Conservation (phyloP, 495 filamentous ascomycete genomes). For the Talaromyces liani region DNA sequence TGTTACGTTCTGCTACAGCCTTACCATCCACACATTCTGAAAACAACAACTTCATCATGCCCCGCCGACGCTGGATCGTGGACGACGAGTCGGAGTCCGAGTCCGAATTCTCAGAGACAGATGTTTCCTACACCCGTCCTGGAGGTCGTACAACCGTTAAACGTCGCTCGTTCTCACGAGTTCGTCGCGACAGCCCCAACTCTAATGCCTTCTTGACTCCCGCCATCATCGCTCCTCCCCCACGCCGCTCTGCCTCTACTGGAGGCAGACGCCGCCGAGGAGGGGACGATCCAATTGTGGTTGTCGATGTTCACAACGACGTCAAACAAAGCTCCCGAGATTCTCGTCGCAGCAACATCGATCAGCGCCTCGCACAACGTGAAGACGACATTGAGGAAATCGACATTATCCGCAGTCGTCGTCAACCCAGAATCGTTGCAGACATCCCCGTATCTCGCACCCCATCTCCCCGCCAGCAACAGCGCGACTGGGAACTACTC, state of each 20-base stretch:
- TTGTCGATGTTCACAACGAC: constrained; percentile 30
- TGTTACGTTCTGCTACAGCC: not conserved
- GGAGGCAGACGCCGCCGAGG: constrained; percentile 26
- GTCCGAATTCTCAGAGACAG: constrained; percentile 34
- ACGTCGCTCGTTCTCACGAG: constrained; percentile 33
- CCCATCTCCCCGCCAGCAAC: constrained; percentile 12
- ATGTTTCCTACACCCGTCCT: constrained; percentile 25
- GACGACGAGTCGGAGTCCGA: constrained; percentile 23
- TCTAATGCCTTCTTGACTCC: constrained; percentile 18
- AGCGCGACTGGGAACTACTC: constrained; percentile 30
- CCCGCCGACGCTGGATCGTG: not conserved
- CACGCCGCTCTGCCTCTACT: constrained; percentile 34
- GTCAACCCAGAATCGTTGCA: constrained; percentile 15
- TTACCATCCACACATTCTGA: not conserved
- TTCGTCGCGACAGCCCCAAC: constrained; percentile 19
- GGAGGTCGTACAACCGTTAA: constrained; percentile 17
- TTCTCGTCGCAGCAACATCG: not conserved
- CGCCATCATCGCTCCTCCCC: constrained; percentile 16
- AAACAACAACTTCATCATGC: constrained; percentile 1
- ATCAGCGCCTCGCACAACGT: constrained; percentile 12
- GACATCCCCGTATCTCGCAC: constrained; percentile 11
- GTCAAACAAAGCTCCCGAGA: not conserved
- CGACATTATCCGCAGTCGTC: constrained; percentile 18
- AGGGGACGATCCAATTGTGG: constrained; percentile 16
- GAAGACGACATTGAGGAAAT: constrained; percentile 16